Conservation (phyloP, 306 rosid genomes). For the Quercus berberidifolia region DNA sequence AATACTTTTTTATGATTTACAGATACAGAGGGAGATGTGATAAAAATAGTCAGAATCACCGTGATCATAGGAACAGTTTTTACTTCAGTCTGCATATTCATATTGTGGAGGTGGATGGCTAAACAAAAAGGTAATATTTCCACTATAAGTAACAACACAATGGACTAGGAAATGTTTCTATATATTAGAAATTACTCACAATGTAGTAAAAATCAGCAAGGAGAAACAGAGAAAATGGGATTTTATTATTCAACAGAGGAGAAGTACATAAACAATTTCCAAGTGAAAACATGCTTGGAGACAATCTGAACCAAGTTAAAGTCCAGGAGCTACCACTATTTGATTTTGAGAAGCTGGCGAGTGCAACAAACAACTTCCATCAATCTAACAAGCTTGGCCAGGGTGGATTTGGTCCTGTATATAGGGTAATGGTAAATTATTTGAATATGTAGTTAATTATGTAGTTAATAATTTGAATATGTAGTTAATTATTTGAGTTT, state of each 20-base stretch:
- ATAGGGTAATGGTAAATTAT: background rate
- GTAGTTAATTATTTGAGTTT: background rate
- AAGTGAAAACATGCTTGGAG: too few relatives aligned
- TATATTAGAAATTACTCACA: background rate
- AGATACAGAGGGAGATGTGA: background rate
- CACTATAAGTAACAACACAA: background rate
- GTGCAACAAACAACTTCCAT: too few relatives aligned
- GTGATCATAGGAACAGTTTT: constrained; percentile 10
- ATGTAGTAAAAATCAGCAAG: background rate
- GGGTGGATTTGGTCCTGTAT: too few relatives aligned
- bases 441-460: too few relatives aligned
- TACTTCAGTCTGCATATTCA: background rate
- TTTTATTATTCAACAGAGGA: background rate
- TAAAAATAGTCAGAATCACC: background rate
- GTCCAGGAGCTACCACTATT: too few relatives aligned
- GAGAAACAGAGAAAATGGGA: background rate
- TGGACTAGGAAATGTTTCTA: background rate
- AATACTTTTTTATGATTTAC: background rate
- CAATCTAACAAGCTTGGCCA: too few relatives aligned
- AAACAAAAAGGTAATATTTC: background rate
- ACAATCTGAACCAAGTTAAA: too few relatives aligned
- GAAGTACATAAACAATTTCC: too few relatives aligned
- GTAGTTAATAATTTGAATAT: background rate
- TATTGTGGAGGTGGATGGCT: constrained; percentile 13
- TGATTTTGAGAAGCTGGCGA: too few relatives aligned